These are phyloP conservation scores for Diddensiella caesifluorescens DNA, from an alignment of 805 yeast genomes.

Conservation along the genomic window DNA sequence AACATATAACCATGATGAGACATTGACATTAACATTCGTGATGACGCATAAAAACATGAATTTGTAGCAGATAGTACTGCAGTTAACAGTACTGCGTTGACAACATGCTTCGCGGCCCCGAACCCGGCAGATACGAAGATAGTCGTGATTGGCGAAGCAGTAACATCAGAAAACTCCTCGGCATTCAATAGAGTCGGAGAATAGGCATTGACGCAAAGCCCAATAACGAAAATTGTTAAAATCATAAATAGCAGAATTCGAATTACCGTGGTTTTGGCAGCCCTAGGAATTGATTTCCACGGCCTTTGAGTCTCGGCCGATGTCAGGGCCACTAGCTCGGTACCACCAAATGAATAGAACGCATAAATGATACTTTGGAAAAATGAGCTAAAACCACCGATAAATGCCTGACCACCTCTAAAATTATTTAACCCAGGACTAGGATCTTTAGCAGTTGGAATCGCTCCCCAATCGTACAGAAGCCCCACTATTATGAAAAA, in stretches of 20 bases:
- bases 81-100: conserved; percentile 54
- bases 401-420: conserved; percentile 22
- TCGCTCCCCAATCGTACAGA: conserved; percentile 49
- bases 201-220: conserved; percentile 51
- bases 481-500: conserved; percentile 58
- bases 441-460: conserved; percentile 47
- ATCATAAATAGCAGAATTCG: conserved; percentile 47
- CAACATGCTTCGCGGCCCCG: conserved; percentile 41
- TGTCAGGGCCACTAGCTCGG: conserved; percentile 50
- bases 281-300: conserved; percentile 48
- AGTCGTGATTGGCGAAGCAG: conserved; percentile 43
- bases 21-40: conserved; percentile 55
- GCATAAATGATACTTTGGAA: conserved; percentile 46
- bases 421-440: conserved; percentile 41
- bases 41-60: conserved; percentile 57
- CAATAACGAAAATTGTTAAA: conserved; percentile 48
- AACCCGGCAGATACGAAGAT: conserved; percentile 48
- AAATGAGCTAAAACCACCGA: conserved; percentile 26
- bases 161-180: conserved; percentile 44
- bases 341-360: conserved; percentile 50
- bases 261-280: conserved; percentile 48
- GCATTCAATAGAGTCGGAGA: conserved; percentile 40
- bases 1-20: conserved; percentile 56
- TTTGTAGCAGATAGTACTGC: conserved; percentile 62
- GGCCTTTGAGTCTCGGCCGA: conserved; percentile 58